These are phyloP conservation scores for Plectosphaerella cucumerina DNA, from an alignment of 2,329 filamentous ascomycete genomes.

Conservation along the genomic window DNA sequence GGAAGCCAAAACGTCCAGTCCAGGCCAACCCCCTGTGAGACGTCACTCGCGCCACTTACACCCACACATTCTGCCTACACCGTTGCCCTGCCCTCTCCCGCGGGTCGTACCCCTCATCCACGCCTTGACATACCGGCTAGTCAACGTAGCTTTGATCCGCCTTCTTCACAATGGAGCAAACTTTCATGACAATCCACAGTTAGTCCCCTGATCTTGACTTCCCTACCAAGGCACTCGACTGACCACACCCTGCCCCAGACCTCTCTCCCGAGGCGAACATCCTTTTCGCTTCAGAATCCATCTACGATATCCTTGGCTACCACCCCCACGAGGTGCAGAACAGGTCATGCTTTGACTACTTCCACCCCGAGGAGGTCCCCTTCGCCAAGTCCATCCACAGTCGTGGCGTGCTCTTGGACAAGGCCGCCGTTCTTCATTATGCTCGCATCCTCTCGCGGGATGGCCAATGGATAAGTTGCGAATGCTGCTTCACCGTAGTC, in stretches of 20 bases:
- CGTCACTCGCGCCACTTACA: no score
- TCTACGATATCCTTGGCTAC: constrained; percentile 79
- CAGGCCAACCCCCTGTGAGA: no score
- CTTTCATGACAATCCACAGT: constrained; percentile 91
- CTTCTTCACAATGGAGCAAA: constrained; percentile 63
- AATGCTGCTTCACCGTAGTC: constrained; percentile 86
- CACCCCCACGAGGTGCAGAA: constrained; percentile 70
- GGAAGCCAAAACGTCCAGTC: not conserved
- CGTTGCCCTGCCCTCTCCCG: constrained; percentile 14
- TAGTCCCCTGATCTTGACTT: constrained; percentile 27
- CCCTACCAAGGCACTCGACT: not conserved
- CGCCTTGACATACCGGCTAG: not conserved
- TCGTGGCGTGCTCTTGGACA: constrained; percentile 72
- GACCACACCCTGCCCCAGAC: constrained; percentile 37
- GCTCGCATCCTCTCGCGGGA: constrained; percentile 65
- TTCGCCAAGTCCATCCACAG: constrained; percentile 70
- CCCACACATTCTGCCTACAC: not conserved
- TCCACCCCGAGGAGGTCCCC: constrained; percentile 76
- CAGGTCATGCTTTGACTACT: constrained; percentile 79
- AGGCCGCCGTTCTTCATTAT: constrained; percentile 80
- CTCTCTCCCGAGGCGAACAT: constrained; percentile 72
- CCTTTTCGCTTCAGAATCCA: constrained; percentile 78
- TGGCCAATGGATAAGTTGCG: constrained; percentile 72
- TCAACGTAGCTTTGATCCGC: not conserved
- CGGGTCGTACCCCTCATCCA: not conserved